Evolutionary conservation across 2,329 filamentous ascomycete genomes (phyloP).

Genomic region (Elsinoe arachidis): DNA sequence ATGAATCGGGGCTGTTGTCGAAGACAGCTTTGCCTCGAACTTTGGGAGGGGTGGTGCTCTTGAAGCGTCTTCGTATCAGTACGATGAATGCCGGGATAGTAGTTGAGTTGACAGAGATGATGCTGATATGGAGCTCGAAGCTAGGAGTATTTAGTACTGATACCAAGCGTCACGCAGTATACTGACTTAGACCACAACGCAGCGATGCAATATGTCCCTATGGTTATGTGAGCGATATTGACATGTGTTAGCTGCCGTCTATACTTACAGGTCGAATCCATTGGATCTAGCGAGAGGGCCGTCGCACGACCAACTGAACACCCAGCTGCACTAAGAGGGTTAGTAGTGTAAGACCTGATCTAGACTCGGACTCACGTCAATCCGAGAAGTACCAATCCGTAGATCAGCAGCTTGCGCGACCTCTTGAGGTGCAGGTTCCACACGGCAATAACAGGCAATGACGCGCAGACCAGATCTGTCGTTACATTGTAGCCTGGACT

Average conservation of each 20-base stretch:
- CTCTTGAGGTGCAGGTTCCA: constrained; percentile 21
- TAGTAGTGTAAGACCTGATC: constrained; percentile 4
- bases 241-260: neutral
- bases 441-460: constrained; percentile 21
- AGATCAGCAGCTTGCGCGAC: constrained; percentile 22
- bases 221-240: neutral
- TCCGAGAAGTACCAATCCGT: constrained; percentile 23
- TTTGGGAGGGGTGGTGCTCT: neutral
- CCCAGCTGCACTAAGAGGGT: constrained; percentile 16
- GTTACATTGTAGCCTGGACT: constrained; percentile 21
- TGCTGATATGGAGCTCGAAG: constrained; percentile 22
- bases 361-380: constrained; percentile 11
- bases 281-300: constrained; percentile 20
- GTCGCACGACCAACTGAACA: constrained; percentile 20
- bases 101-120: constrained; percentile 23
- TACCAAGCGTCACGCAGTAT: neutral
- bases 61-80: neutral
- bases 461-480: constrained; percentile 22
- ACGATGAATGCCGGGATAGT: constrained; percentile 14
- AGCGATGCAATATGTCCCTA: constrained; percentile 20
- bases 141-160: constrained; percentile 13
- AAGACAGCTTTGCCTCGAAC: neutral
- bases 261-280: constrained; percentile 18
- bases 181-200: constrained; percentile 19
- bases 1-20: neutral